Evolutionary conservation across 768 basidiomycete species (phyloP), one percentile per base, ranked within the genome.

Genomic region (Porpolomopsis calyptriformis): DNA sequence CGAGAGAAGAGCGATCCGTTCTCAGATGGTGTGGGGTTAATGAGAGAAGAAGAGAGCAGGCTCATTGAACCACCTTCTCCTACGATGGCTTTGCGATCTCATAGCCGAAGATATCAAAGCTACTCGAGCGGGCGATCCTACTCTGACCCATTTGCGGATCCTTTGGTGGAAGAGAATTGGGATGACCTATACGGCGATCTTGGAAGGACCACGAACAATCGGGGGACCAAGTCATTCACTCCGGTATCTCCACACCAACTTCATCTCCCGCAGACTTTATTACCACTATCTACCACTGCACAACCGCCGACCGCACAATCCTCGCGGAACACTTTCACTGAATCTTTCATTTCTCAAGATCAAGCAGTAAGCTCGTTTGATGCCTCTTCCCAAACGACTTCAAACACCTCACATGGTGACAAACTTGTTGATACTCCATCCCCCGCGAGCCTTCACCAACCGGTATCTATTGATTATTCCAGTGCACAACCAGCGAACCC

Each of bases 1-100:
- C 57, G 59, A 47, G 73, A 76, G 55, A 74, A 74, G 57, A 60
- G 64, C 14, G 73, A 78, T 53, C 70, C 74, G 14, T 77, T 76
- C 53, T 60, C 67, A 14, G 73, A 79, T 43, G 66, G 66, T 25
- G 58, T 64, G 10, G 61, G 63, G 4, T 54, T 71, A 8, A 58
- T 68, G 50, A 52, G 57, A 22, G 68, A 66, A 18, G 67, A 62
- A 43, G 64, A 64, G 12, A 58, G 52, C 12, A 60, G 55, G 1
- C 53, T 61, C 33, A 40, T 60, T 11, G 61, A 60, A 29, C 53
- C 56, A 36, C 55, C 54, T 33, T 53, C 50, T 2, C 36, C 38
- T 6, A 53, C n/a, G n/a, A n/a, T n/a, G n/a, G n/a, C 42, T 45
- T 52, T 47, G 23, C 43, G 64, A 31, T 65, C 65, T 1, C 54